phyloP scores from a whole-genome alignment of 768 basidiomycete genomes.

The Auriculariales sp. region DNA sequence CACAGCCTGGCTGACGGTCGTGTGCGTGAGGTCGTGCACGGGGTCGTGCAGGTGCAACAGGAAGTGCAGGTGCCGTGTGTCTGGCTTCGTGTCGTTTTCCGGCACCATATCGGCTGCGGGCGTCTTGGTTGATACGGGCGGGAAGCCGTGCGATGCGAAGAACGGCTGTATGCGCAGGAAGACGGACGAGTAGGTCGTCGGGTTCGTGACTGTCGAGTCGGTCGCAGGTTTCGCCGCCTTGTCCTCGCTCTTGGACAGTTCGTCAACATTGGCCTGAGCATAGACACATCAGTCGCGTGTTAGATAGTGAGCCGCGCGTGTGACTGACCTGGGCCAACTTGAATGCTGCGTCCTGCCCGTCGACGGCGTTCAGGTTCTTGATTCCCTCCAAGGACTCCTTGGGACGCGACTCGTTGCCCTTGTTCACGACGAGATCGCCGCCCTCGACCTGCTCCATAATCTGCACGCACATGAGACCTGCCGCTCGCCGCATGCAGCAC shows the following conservation, averaged over 20 bases:
- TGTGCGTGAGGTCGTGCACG: constrained; percentile 57
- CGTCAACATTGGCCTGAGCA: constrained; percentile 58
- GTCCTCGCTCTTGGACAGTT: constrained; percentile 55
- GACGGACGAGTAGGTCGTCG: constrained; percentile 75
- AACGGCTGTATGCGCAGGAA: constrained; percentile 91
- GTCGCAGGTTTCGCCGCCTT: constrained; percentile 23
- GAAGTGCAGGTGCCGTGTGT: constrained; percentile 45
- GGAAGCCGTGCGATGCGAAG: constrained; percentile 38
- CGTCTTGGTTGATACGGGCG: too few species aligned
- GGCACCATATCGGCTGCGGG: constrained; percentile 12
- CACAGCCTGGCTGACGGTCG: constrained; percentile 70
- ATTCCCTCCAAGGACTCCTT: constrained; percentile 33
- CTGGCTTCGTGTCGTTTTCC: constrained; percentile 12
- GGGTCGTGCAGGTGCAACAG: constrained; percentile 65
- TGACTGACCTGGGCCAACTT: constrained; percentile 65
- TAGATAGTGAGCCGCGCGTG: constrained; percentile 10
- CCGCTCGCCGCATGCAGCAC: not conserved
- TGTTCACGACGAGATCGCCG: constrained; percentile 79
- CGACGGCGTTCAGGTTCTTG: constrained; percentile 69
- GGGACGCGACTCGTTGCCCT: constrained; percentile 60
- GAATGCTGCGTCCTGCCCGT: constrained; percentile 70
- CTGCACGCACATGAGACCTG: constrained; percentile 21
- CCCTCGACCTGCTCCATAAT: constrained; percentile 92
- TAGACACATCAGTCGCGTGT: not conserved
- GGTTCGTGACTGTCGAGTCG: constrained; percentile 28